phyloP scores from a whole-genome alignment of 1,139 yeast genomes.

The Yamadazyma sp. region DNA sequence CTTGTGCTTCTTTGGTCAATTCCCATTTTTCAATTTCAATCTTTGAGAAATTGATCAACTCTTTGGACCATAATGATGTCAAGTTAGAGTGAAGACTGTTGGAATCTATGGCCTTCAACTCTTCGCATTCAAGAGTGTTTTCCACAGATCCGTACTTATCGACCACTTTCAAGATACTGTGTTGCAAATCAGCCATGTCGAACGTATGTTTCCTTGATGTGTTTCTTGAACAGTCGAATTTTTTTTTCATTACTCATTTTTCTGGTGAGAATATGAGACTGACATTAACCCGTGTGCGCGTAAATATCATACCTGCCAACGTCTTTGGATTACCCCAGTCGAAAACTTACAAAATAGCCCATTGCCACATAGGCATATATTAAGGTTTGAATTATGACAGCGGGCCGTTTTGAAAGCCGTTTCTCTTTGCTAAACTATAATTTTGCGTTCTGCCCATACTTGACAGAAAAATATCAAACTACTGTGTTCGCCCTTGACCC shows the following conservation, averaged over 20 bases:
- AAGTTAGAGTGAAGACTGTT: conserved; percentile 65
- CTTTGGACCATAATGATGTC: conserved; percentile 81
- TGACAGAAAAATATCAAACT: too few species aligned
- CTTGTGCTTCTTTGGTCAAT: conserved; percentile 80
- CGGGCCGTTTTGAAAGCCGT: too few species aligned
- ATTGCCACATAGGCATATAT: too few species aligned
- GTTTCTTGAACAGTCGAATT: too few species aligned
- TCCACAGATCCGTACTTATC: conserved; percentile 52
- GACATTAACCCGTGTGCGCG: conserved; percentile 4
- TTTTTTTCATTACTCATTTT: conserved; percentile 3
- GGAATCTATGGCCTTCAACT: conserved; percentile 37
- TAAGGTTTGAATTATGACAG: too few species aligned
- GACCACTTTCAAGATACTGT: conserved; percentile 59
- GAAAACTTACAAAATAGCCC: neutral
- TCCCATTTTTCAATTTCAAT: conserved; percentile 76
- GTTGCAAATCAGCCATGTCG: conserved; percentile 64
- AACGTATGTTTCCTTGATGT: too few species aligned
- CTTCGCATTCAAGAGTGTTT: conserved; percentile 63
- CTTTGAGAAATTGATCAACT: conserved; percentile 74
- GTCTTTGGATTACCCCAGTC: neutral
- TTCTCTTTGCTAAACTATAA: too few species aligned
- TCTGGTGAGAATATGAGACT: neutral
- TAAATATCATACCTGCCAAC: conserved; percentile 1
- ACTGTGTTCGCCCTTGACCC: too few species aligned
- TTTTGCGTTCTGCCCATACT: too few species aligned